phyloP scores from a whole-genome alignment of 148 eudicot species.

The Spergularia marina region DNA sequence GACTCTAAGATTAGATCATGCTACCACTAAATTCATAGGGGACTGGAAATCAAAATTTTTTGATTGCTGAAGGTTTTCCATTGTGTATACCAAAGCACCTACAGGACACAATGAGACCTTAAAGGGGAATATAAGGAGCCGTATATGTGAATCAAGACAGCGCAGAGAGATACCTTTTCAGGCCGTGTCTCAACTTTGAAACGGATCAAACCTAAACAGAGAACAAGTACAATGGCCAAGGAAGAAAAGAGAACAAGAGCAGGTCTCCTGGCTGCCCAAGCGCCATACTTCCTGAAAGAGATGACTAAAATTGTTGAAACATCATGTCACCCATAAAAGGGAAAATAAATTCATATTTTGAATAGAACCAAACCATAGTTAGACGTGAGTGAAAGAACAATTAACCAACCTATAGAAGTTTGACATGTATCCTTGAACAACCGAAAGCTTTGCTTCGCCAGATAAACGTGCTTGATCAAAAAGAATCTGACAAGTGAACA shows the following conservation, averaged over 20 bases:
- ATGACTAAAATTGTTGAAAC: conserved; percentile 3
- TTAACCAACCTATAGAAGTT: conserved; percentile 74
- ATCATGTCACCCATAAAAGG: conserved; percentile 6
- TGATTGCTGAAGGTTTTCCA: not conserved
- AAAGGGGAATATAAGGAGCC: conserved; percentile 2
- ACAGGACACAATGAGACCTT: not conserved
- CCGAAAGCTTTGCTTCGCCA: conserved; percentile 77
- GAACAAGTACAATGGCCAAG: conserved; percentile 59
- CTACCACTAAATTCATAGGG: not conserved
- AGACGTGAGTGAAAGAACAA: conserved; percentile 11
- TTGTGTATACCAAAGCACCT: not conserved
- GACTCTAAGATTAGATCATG: not conserved
- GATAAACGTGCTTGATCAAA: conserved; percentile 57
- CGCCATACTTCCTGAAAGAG: conserved; percentile 81
- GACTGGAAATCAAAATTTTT: conserved; percentile 3
- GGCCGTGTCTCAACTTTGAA: conserved; percentile 95
- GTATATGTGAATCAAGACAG: conserved; percentile 8
- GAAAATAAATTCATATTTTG: conserved; percentile 10
- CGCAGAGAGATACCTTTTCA: conserved; percentile 66
- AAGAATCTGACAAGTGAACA: conserved; percentile 48
- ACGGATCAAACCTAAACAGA: conserved; percentile 81
- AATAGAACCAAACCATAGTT: conserved; percentile 7
- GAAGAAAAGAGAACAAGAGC: conserved; percentile 72
- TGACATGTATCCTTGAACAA: conserved; percentile 89
- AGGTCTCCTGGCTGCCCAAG: conserved; percentile 89